Percentiles rank a stretch among this genome's conserved stretches.
These are phyloP conservation scores for Malassezia equina DNA, from an alignment of 1,284 basidiomycete genomes.

Conservation along the genomic window DNA sequence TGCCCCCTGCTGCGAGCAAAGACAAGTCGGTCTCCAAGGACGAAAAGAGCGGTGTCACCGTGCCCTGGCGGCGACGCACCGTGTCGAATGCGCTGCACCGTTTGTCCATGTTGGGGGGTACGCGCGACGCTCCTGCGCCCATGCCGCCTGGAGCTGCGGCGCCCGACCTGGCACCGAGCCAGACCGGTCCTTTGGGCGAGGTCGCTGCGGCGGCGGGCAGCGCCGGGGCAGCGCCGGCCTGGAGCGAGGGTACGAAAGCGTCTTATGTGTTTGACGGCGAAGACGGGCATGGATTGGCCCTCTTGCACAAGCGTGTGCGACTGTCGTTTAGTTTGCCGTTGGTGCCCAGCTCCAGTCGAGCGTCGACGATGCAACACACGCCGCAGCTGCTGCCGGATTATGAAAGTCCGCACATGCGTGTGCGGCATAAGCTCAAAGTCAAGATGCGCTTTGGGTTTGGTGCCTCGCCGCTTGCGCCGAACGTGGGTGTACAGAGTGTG, in stretches of 20 bases:
- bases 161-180: neutral
- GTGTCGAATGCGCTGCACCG: slow-evolving; percentile 27
- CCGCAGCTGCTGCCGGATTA: slow-evolving; percentile 42
- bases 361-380: slow-evolving; percentile 21
- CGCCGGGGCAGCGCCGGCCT: neutral
- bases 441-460: slow-evolving; percentile 44
- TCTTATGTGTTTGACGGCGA: slow-evolving; percentile 41
- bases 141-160: neutral
- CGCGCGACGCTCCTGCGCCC: neutral
- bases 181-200: neutral
- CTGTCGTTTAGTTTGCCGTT: slow-evolving; percentile 46
- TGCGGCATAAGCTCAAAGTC: slow-evolving; percentile 47
- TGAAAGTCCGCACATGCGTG: slow-evolving; percentile 40
- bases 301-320: slow-evolving; percentile 34
- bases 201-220: neutral
- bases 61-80: neutral
- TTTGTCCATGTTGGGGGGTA: slow-evolving; percentile 25
- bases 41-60: neutral
- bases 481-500: slow-evolving; percentile 36
- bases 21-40: neutral
- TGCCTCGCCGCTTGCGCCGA: slow-evolving; percentile 19
- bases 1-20: neutral
- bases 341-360: slow-evolving; percentile 21
- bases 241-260: slow-evolving; percentile 24
- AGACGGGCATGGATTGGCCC: slow-evolving; percentile 39